These are phyloP conservation scores for Solanum dulcamara DNA, from an alignment of 257 asterid species.

Conservation along the genomic window DNA sequence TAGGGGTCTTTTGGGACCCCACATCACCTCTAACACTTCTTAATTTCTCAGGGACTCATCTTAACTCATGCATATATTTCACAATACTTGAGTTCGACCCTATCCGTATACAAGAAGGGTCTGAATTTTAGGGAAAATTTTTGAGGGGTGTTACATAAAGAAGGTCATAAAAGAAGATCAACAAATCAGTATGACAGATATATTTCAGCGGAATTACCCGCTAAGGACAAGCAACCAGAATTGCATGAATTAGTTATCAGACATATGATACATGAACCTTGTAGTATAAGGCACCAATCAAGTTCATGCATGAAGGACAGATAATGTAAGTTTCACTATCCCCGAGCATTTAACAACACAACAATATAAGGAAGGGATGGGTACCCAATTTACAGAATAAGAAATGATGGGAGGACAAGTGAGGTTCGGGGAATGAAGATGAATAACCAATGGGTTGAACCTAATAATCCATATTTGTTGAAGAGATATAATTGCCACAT, in stretches of 20 bases:
- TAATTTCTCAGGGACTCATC: no score
- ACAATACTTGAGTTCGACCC: no score
- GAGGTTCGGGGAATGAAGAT: neutral
- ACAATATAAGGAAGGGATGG: neutral
- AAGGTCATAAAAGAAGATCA: neutral
- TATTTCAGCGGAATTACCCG: neutral
- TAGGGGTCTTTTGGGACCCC: no score
- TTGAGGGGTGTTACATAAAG: no score
- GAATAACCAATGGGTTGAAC: conserved; percentile 8
- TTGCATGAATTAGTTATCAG: neutral
- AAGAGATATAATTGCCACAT: neutral
- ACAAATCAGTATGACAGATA: neutral
- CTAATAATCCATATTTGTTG: neutral
- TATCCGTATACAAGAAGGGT: no score
- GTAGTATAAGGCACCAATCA: neutral
- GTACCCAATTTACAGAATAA: no score
- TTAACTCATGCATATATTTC: no score
- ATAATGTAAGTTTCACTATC: neutral
- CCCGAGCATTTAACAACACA: neutral
- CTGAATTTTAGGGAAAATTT: no score
- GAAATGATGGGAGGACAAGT: neutral
- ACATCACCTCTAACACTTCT: no score
- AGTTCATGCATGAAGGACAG: neutral
- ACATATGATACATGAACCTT: conserved; percentile 2
- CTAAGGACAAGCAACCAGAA: neutral